Evolutionary conservation across 768 basidiomycete species (phyloP), one percentile per base, ranked within the genome.

Genomic region (Boletus sp.): DNA sequence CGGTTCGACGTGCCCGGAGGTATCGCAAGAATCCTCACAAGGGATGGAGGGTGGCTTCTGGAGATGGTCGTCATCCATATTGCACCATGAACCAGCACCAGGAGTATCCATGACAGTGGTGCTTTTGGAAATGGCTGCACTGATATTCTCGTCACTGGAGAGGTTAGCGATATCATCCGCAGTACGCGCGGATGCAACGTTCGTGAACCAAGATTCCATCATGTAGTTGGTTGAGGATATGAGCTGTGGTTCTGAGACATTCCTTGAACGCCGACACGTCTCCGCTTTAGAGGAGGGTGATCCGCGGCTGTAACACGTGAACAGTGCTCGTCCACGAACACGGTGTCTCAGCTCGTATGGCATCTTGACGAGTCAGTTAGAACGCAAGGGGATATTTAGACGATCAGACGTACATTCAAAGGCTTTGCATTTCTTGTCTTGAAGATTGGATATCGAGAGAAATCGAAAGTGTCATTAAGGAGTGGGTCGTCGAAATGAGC

Each of bases 181-280:
- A 3, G 64, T 58, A 29, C 29, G 51, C 27, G 58, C 27, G 21
- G 58, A 49, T 23, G 40, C 30, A 33, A 58, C 35, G 47, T 50
- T 46, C 17, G 58, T 27, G 30, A 58, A 56, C 66, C 58, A 61
- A 13, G 65, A 56, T 19, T 58, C 67, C 23, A 34, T 55, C 57
- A 51, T 51, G 48, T 35, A 45, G 19, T 57, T 58, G 23, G 59
- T 61, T 0, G 64, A 64, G 14, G 50, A 64, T 33, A 54, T 23
- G 3, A 66, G 58, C 39, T 54, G 64, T 21, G 66, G 64, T 2
- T 65, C 63, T 9, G 66, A 67, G 30, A 55, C 64, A 14, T 65
- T 64, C 27, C 62, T 67, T 4, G 59, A 25, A 21, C 37, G 49
- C 5, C 30, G 14, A 43, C 6, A 34, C 4, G 25, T 6, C 7